A percentile compares a stretch with the other conserved stretches of the same genome.
Evolutionary conservation across 2,329 filamentous ascomycete genomes (phyloP).

Genomic region (Ceratocystis cacaofunesta): DNA sequence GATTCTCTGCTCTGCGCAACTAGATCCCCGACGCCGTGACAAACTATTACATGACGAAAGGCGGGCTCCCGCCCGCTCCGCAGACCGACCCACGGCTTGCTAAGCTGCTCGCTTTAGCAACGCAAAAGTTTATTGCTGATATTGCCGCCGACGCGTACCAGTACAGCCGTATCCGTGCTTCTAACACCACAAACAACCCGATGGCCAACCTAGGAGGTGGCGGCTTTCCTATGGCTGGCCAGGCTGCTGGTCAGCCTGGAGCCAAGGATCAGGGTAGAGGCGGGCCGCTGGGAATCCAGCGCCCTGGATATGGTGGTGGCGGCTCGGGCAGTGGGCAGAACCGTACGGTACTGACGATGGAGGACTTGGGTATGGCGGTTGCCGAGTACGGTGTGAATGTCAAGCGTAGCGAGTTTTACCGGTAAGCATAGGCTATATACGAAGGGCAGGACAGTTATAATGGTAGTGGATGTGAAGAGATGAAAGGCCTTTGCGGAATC

Average conservation of each 20-base stretch:
- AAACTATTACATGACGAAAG: constrained; percentile 93
- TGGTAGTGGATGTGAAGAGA: not conserved
- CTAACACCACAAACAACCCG: constrained; percentile 74
- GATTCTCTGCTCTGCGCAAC: not conserved
- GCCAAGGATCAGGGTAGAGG: constrained; percentile 42
- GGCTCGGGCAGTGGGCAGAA: constrained; percentile 81
- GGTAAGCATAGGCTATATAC: constrained; percentile 31
- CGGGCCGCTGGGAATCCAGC: constrained; percentile 55
- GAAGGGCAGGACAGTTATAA: not conserved
- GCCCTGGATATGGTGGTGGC: constrained; percentile 71
- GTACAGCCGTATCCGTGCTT: constrained; percentile 89
- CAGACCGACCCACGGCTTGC: constrained; percentile 82
- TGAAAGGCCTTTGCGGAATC: not conserved
- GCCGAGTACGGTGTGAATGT: constrained; percentile 96
- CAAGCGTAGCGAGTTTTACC: constrained; percentile 93
- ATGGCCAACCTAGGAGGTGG: constrained; percentile 74
- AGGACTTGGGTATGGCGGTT: constrained; percentile 95
- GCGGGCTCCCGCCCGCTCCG: constrained; percentile 81
- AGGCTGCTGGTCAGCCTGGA: constrained; percentile 39
- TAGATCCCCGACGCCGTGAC: constrained; percentile 96
- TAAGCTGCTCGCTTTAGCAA: constrained; percentile 87
- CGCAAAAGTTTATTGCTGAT: constrained; percentile 96
- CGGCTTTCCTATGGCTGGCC: constrained; percentile 51
- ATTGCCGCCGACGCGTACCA: constrained; percentile 96
- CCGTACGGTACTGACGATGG: constrained; percentile 91